These are phyloP conservation scores for Venturia oleaginea DNA, from an alignment of 2,329 filamentous ascomycete species.

Conservation along the genomic window DNA sequence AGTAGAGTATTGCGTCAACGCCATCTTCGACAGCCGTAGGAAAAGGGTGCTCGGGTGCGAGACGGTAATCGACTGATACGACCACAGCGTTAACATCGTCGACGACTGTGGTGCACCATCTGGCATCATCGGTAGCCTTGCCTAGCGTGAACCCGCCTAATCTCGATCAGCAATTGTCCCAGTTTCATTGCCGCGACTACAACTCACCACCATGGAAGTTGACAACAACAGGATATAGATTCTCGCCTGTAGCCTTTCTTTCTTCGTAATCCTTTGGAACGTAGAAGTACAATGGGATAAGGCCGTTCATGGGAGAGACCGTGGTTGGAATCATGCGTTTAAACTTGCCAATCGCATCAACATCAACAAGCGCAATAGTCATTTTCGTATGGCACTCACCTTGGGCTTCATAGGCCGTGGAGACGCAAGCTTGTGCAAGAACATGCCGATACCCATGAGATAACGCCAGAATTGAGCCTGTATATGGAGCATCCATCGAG, in stretches of 20 bases:
- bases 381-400: not conserved
- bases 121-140: constrained; percentile 49
- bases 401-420: constrained; percentile 50
- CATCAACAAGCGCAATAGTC: not conserved
- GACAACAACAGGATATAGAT: constrained; percentile 13
- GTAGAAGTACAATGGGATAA: constrained; percentile 52
- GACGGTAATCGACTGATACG: constrained; percentile 52
- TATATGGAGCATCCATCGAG: constrained; percentile 51
- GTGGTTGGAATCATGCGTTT: constrained; percentile 45
- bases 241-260: not conserved
- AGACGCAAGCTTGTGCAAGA: constrained; percentile 52
- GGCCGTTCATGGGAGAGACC: constrained; percentile 35
- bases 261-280: constrained; percentile 42
- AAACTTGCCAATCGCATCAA: constrained; percentile 35
- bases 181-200: no score
- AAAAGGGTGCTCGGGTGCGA: constrained; percentile 53
- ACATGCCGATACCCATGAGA: constrained; percentile 61
- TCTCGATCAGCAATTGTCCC: constrained; percentile 16
- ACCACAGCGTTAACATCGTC: constrained; percentile 48
- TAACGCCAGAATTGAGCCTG: constrained; percentile 59
- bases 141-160: constrained; percentile 52
- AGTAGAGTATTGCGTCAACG: constrained; percentile 51
- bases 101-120: constrained; percentile 50
- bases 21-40: constrained; percentile 56
- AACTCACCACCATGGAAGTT: constrained; percentile 16